Evolutionary conservation across 371 early-diverging fungal species (phyloP).

Genomic region (Encephalitozoon romaleae): DNA sequence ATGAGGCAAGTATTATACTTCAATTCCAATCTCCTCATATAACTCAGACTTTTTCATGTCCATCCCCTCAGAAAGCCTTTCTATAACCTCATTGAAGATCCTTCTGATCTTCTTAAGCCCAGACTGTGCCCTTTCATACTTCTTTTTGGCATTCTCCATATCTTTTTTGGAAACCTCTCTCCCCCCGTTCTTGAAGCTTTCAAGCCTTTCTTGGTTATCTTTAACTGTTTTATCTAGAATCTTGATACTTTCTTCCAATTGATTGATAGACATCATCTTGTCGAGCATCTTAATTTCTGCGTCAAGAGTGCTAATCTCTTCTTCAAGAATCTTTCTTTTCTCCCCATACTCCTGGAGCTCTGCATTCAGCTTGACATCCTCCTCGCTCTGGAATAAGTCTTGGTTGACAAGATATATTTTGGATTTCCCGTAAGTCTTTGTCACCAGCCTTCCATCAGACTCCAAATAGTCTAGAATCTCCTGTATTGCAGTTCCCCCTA

Average conservation of each 20-base stretch:
- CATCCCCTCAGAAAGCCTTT: constrained; percentile 43
- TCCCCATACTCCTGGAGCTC: not conserved
- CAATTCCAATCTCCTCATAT: constrained; percentile 52
- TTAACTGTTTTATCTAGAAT: not conserved
- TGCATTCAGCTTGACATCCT: constrained; percentile 5
- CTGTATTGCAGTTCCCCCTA: not conserved
- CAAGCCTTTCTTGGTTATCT: constrained; percentile 3
- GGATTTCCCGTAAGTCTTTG: constrained; percentile 30
- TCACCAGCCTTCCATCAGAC: constrained; percentile 11
- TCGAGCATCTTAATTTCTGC: constrained; percentile 11
- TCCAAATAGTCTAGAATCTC: constrained; percentile 24
- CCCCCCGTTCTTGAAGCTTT: not conserved
- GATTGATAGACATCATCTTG: constrained; percentile 31
- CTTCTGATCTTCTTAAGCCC: constrained; percentile 29
- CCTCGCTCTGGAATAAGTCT: constrained; percentile 7
- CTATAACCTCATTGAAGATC: constrained; percentile 46
- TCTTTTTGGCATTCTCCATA: constrained; percentile 28
- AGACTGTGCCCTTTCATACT: constrained; percentile 4
- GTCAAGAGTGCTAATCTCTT: constrained; percentile 4
- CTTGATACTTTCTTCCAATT: constrained; percentile 33
- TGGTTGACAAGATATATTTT: constrained; percentile 40
- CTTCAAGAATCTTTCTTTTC: not conserved
- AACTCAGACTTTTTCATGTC: constrained; percentile 44
- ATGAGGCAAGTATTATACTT: not conserved
- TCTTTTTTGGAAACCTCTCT: constrained; percentile 36